A percentile compares a stretch with the other conserved stretches of the same genome.
These are phyloP conservation scores for Lasiodiplodia citricola DNA, from an alignment of 2,329 filamentous ascomycete species.

Conservation along the genomic window DNA sequence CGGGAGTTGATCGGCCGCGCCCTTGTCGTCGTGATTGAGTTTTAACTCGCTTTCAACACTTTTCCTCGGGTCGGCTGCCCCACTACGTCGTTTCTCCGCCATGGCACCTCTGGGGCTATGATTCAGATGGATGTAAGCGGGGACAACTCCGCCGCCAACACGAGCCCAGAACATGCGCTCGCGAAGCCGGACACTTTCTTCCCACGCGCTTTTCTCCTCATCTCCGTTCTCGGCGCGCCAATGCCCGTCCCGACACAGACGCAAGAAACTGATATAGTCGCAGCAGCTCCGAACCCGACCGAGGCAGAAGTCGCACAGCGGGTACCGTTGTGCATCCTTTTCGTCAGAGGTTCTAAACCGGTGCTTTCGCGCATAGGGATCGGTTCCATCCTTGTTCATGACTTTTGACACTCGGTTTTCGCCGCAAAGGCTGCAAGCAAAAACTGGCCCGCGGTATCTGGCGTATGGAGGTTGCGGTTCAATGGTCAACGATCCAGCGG, in stretches of 20 bases:
- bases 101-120: constrained; percentile 39
- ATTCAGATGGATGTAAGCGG: constrained; percentile 50
- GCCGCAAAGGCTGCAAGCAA: constrained; percentile 86
- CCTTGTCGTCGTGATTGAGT: constrained; percentile 20
- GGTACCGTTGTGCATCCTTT: constrained; percentile 85
- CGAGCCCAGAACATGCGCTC: constrained; percentile 98
- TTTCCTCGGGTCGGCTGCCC: constrained; percentile 35
- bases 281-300: constrained; percentile 83
- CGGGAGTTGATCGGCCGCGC: not conserved
- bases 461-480: constrained; percentile 68
- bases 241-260: constrained; percentile 90
- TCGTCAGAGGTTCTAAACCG: constrained; percentile 88
- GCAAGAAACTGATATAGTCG: constrained; percentile 88
- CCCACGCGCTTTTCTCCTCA: constrained; percentile 88
- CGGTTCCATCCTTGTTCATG: constrained; percentile 31
- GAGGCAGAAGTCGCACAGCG: constrained; percentile 87
- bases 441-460: constrained; percentile 61
- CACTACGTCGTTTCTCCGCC: constrained; percentile 32
- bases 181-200: constrained; percentile 85
- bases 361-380: constrained; percentile 76
- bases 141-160: constrained; percentile 88
- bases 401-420: constrained; percentile 63
- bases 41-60: constrained; percentile 28
- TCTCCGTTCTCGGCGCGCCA: constrained; percentile 84
- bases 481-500: constrained; percentile 84